These are phyloP conservation scores for Colletotrichum brevisporum DNA, from an alignment of 2,329 filamentous ascomycete species.

Conservation along the genomic window DNA sequence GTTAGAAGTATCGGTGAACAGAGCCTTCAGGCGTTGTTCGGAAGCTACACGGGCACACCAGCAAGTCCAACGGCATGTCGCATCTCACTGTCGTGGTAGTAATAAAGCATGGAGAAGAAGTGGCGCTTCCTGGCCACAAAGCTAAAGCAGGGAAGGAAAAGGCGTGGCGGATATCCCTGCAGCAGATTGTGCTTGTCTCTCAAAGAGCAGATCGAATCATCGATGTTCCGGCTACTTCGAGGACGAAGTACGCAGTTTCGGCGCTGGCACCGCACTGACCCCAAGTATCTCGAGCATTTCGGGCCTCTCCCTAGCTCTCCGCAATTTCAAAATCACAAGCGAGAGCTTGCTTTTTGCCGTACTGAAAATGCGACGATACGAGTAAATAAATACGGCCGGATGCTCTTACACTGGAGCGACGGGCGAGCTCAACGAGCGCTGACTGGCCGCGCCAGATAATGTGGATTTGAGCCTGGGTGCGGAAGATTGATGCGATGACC, in stretches of 20 bases:
- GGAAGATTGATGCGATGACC: conserved; percentile 7
- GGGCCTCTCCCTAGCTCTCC: conserved; percentile 3
- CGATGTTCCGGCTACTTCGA: background rate
- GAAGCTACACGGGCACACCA: conserved; percentile 4
- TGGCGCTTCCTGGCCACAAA: conserved; percentile 17
- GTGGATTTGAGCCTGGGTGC: background rate
- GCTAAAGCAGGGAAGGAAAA: conserved; percentile 8
- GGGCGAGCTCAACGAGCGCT: conserved; percentile 17
- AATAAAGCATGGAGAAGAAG: background rate
- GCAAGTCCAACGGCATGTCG: background rate
- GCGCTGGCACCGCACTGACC: too few relatives aligned
- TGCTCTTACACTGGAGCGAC: background rate
- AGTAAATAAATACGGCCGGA: conserved; percentile 4
- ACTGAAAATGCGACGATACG: conserved; percentile 18
- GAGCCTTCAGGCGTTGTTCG: background rate
- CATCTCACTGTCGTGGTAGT: background rate
- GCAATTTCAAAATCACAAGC: conserved; percentile 26
- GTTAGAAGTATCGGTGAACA: conserved; percentile 8
- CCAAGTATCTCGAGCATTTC: background rate
- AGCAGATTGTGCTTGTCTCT: conserved; percentile 20
- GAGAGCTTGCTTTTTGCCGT: conserved; percentile 24
- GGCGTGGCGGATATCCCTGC: conserved; percentile 16
- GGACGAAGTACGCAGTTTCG: background rate
- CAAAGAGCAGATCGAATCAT: conserved; percentile 8
- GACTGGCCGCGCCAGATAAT: conserved; percentile 4